These are phyloP conservation scores for Boletus albobrunnescens DNA, from an alignment of 1,284 basidiomycete genomes.

Conservation along the genomic window DNA sequence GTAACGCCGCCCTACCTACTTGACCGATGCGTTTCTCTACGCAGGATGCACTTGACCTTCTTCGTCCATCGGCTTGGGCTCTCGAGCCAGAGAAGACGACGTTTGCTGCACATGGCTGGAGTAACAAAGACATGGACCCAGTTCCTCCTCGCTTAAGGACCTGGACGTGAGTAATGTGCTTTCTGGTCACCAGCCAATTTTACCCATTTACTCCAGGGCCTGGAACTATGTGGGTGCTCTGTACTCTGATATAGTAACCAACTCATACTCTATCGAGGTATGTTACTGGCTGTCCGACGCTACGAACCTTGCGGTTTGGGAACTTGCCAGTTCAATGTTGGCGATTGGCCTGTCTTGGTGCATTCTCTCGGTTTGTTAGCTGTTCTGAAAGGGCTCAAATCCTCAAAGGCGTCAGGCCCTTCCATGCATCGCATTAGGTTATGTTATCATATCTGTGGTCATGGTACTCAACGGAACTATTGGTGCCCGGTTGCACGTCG, in stretches of 20 bases:
- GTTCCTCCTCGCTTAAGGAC: constrained; percentile 57
- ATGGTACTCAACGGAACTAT: constrained; percentile 55
- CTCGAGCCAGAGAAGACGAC: constrained; percentile 50
- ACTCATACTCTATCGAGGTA: constrained; percentile 18
- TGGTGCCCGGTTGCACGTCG: constrained; percentile 58
- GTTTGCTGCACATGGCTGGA: constrained; percentile 56
- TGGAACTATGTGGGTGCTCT: constrained; percentile 28
- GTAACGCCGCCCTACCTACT: neutral
- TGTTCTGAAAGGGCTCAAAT: constrained; percentile 6
- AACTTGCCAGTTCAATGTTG: constrained; percentile 48
- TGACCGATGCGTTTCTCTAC: constrained; percentile 15
- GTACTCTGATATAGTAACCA: neutral
- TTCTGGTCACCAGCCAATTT: neutral
- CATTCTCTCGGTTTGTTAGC: constrained; percentile 1
- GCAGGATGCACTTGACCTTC: constrained; percentile 10
- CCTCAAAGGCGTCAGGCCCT: constrained; percentile 44
- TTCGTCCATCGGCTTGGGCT: constrained; percentile 38
- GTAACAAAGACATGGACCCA: constrained; percentile 76
- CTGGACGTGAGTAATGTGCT: constrained; percentile 43
- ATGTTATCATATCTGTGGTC: constrained; percentile 41
- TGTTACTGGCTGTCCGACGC: constrained; percentile 40
- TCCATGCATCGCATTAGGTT: constrained; percentile 48
- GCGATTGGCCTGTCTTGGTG: constrained; percentile 53
- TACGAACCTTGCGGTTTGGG: constrained; percentile 44
- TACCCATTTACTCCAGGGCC: constrained; percentile 11